A percentile compares a stretch with the other conserved stretches of the same genome.
These are phyloP conservation scores for Irpex sp. DNA, from an alignment of 1,284 basidiomycete genomes.

Conservation along the genomic window DNA sequence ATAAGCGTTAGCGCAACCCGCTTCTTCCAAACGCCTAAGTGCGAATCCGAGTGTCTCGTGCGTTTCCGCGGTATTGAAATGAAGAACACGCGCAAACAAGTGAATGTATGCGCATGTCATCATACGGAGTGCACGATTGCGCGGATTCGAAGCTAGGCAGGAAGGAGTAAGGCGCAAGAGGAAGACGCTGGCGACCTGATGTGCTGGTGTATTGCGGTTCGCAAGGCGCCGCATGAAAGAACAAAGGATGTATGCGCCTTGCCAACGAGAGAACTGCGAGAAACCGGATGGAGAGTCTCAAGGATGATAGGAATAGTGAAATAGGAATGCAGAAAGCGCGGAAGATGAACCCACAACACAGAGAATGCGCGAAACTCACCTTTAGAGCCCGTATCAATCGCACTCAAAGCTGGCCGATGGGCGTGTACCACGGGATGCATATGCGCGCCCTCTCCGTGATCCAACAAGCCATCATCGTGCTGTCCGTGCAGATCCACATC, in stretches of 20 bases:
- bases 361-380: background rate
- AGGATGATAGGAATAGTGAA: background rate
- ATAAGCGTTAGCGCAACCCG: background rate
- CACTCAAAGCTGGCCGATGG: constrained; percentile 10
- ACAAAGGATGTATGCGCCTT: background rate
- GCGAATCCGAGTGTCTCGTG: background rate
- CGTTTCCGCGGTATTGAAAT: background rate
- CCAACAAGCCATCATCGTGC: background rate
- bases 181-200: background rate
- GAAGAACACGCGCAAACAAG: background rate
- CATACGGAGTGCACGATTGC: background rate
- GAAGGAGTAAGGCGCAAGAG: background rate
- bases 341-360: background rate
- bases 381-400: constrained; percentile 9
- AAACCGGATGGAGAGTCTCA: background rate
- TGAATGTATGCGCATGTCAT: background rate
- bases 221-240: too few species aligned
- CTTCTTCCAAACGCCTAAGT: background rate
- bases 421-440: constrained; percentile 48
- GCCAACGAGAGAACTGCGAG: background rate
- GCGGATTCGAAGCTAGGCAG: background rate
- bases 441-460: constrained; percentile 26
- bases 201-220: background rate
- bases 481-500: constrained; percentile 12
- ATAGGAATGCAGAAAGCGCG: background rate